These are phyloP conservation scores for Aspergillus sp. DNA, from an alignment of 2,329 filamentous ascomycete species.

Conservation along the genomic window DNA sequence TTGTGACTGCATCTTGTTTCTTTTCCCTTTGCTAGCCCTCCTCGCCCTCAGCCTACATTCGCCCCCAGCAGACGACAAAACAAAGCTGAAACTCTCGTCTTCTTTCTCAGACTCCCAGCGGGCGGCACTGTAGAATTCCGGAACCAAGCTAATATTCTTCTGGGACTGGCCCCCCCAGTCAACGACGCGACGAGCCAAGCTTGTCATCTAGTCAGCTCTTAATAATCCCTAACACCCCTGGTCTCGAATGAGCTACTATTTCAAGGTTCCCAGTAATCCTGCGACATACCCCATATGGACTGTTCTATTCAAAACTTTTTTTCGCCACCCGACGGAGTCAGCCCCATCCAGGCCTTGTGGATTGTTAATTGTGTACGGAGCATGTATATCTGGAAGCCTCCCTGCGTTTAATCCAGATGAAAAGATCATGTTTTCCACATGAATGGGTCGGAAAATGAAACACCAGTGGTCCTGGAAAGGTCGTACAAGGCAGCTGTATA, in stretches of 20 bases:
- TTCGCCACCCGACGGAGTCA: constrained; percentile 10
- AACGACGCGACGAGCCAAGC: background rate
- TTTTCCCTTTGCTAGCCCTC: background rate
- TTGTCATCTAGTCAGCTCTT: background rate
- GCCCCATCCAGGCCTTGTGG: background rate
- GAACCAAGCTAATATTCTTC: constrained; percentile 22
- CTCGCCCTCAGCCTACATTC: constrained; percentile 4
- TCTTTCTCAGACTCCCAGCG: constrained; percentile 5
- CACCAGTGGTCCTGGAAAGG: background rate
- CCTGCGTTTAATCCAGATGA: background rate
- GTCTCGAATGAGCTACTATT: background rate
- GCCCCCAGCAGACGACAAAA: constrained; percentile 15
- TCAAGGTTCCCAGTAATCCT: background rate
- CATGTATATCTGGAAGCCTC: background rate
- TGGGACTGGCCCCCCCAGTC: constrained; percentile 1
- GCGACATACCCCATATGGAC: constrained; percentile 9
- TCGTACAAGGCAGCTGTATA: background rate
- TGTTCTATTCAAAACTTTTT: background rate
- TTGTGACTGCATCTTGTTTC: constrained; percentile 1
- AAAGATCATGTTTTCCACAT: background rate
- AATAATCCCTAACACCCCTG: background rate
- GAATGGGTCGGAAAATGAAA: background rate
- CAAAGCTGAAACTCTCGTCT: constrained; percentile 23
- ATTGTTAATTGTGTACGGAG: background rate
- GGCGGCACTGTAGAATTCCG: constrained; percentile 22